Evolutionary conservation across 495 filamentous ascomycete species (phyloP).

Genomic region (Lindgomyces ingoldianus): DNA sequence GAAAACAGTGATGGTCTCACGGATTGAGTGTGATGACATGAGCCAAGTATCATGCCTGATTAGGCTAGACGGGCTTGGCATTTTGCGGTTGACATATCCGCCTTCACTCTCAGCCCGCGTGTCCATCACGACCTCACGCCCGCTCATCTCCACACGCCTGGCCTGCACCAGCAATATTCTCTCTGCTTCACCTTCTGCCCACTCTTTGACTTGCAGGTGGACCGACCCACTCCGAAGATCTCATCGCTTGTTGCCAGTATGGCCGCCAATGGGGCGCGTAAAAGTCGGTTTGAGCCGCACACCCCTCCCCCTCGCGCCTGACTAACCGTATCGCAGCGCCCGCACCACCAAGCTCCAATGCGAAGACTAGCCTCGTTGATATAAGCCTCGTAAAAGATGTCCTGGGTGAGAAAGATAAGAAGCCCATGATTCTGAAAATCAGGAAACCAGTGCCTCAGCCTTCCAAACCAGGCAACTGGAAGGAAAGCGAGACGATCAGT

Average conservation of each 20-base stretch:
- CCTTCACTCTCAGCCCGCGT: background rate
- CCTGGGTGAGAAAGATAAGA: constrained; percentile 32
- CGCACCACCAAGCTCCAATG: constrained; percentile 9
- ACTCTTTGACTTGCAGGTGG: background rate
- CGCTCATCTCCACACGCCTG: background rate
- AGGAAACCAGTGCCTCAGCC: constrained; percentile 36
- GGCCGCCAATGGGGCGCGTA: constrained; percentile 31
- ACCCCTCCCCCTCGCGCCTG: constrained; percentile 8
- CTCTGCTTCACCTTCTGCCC: background rate
- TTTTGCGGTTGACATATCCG: background rate
- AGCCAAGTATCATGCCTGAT: background rate
- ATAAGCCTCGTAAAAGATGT: constrained; percentile 9
- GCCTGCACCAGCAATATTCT: background rate
- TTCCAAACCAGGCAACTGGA: constrained; percentile 40
- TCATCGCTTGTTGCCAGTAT: background rate
- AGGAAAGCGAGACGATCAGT: constrained; percentile 38
- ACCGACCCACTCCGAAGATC: constrained; percentile 21
- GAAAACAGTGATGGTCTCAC: background rate
- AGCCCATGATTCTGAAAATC: constrained; percentile 35
- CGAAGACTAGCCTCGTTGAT: constrained; percentile 23
- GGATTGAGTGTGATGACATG: background rate
- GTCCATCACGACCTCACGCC: background rate
- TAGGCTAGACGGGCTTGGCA: background rate
- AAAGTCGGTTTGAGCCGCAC: constrained; percentile 28
- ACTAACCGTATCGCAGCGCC: constrained; percentile 16